Evolutionary conservation across 306 rosid species (phyloP).

Genomic region (Fragaria vesca): DNA sequence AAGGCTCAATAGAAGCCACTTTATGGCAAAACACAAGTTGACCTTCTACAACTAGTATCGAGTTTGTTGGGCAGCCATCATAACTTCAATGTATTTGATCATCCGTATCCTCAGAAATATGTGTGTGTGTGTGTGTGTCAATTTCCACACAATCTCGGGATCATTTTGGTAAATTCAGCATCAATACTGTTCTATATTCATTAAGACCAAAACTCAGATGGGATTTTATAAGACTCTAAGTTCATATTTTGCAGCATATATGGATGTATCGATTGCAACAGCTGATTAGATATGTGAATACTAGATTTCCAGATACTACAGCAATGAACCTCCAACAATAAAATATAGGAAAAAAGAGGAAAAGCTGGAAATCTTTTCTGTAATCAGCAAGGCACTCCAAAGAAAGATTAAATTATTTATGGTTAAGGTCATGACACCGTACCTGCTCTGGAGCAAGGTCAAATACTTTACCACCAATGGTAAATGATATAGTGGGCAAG

Average conservation of each 20-base stretch:
- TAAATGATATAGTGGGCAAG: conserved; percentile 51
- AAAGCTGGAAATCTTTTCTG: conserved; percentile 2
- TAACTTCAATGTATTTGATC: not conserved
- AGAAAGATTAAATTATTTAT: not conserved
- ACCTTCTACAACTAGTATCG: not conserved
- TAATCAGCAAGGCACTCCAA: not conserved
- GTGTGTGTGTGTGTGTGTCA: not conserved
- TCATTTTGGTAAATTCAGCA: not conserved
- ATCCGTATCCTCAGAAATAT: not conserved
- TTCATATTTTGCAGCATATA: not conserved
- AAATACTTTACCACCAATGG: conserved; percentile 55
- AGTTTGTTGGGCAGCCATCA: conserved; percentile 4
- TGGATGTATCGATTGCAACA: not conserved
- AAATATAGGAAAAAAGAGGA: not conserved
- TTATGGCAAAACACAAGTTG: not conserved
- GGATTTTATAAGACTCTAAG: not conserved
- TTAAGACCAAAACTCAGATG: not conserved
- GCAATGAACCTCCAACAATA: not conserved
- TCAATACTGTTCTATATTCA: not conserved
- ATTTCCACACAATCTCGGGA: not conserved
- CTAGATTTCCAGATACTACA: not conserved
- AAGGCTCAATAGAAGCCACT: not conserved
- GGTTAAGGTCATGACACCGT: not conserved
- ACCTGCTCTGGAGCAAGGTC: conserved; percentile 65
- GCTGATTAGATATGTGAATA: not conserved